A percentile compares a stretch with the other conserved stretches of the same genome.
phyloP scores from a whole-genome alignment of 805 yeast species.

The Maudiozyma bulderi region DNA sequence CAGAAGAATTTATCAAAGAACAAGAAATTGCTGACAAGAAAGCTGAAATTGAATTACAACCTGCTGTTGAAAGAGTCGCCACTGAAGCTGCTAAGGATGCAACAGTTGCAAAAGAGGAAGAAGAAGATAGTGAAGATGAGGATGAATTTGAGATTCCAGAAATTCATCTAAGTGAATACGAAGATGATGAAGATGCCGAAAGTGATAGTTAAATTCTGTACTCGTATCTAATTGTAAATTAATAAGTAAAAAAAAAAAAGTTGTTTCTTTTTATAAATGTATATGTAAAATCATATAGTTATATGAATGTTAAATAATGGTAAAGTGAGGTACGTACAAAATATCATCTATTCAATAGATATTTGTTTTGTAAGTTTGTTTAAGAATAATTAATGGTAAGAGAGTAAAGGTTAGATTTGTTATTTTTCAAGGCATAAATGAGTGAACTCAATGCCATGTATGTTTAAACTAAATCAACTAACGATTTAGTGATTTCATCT shows the following conservation, averaged over 20 bases:
- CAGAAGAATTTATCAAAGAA: neutral
- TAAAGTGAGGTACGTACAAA: too few relatives aligned
- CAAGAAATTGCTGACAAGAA: constrained; percentile 6
- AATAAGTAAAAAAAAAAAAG: neutral
- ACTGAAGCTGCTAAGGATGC: constrained; percentile 2
- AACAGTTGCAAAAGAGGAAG: constrained; percentile 4
- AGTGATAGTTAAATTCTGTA: neutral
- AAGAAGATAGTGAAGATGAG: constrained; percentile 15
- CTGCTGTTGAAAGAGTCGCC: constrained; percentile 2
- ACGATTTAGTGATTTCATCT: constrained; percentile 17
- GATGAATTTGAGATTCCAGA: constrained; percentile 28
- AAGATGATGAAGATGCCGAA: constrained; percentile 10
- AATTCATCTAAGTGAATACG: constrained; percentile 13
- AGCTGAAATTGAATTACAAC: constrained; percentile 1
- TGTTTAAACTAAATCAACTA: constrained; percentile 10
- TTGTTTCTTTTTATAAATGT: neutral
- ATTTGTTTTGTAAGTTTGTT: neutral
- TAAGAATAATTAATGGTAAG: neutral
- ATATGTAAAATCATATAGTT: neutral
- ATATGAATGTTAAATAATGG: neutral
- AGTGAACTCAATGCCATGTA: neutral
- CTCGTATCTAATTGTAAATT: neutral
- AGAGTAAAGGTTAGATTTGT: neutral
- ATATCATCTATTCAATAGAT: too few relatives aligned
- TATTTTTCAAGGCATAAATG: neutral